Evolutionary conservation across 176 grass and related monocot species (phyloP), one percentile per base, ranked within the genome.

Genomic region (Juncus effusus): DNA sequence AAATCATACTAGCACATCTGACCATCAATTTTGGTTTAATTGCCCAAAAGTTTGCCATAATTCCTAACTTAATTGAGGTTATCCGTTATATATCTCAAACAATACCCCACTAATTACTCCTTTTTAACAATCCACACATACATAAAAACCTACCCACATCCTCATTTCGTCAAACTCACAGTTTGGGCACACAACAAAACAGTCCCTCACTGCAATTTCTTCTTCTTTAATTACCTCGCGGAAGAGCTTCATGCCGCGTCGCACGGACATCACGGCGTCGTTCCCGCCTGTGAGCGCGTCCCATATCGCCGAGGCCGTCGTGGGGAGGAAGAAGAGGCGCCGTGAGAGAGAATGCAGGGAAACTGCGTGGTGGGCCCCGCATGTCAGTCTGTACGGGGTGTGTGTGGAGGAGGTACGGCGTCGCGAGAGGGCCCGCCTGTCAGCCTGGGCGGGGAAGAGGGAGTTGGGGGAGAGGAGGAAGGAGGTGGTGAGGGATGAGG

Each of bases 221-320:
- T 47, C 4, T 47, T 28, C 19, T 28, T 28, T 28, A 28, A 14
- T 13, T 15, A 95, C 90, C 90, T 91, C 42, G 15, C 75, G 67
- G 74, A 96, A 96, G 41, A 88, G 87, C 41, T 81, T 57, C 92
- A 96, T 91, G 72, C 92, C 92, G 6, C 70, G 82, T 67, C 87
- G 77, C 60, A 91, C 77, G 57, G 92, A 76, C 7, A 85, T 57
- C 35, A 82, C 60, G 13, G 82, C 84, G 15, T 85, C 69, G 1
- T 28, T 28, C 38, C 87, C 87, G 42, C 87, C 87, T 3, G 84
- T 81, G 44, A 96, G 56, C 54, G 81, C 78, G 74, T 88, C 79
- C 87, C 87, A 91, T 28, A 91, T 74, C 36, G 76, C 63, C 3
- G 79, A 58, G 13, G 60, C 60, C 11, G 59, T 85, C 47, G 38